Percentiles rank a stretch among this genome's conserved stretches.
Evolutionary conservation across 208 protist genomes (phyloP).

Genomic region (Crithidia acanthocephali): DNA sequence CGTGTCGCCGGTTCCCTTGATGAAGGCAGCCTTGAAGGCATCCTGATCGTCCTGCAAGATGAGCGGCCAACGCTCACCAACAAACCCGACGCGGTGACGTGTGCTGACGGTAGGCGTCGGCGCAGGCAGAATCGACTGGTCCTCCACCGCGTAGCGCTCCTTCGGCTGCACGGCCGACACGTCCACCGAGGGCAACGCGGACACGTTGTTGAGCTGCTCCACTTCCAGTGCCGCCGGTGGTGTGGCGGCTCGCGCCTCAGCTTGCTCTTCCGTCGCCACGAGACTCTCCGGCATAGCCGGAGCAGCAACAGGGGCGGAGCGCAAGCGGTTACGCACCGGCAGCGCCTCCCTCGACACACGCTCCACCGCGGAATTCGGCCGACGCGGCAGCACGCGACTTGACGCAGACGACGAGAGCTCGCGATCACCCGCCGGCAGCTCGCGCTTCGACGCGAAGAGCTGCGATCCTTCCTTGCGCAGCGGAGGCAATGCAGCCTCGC

Average conservation of each 20-base stretch:
- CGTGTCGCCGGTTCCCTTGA: constrained; percentile 42
- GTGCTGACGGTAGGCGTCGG: constrained; percentile 17
- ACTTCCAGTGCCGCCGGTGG: not conserved
- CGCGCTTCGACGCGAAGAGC: not conserved
- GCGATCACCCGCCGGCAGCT: not conserved
- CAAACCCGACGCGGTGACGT: constrained; percentile 73
- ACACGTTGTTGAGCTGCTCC: not conserved
- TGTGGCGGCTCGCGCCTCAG: not conserved
- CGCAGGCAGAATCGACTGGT: not conserved
- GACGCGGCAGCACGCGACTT: not conserved
- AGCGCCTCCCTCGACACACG: not conserved
- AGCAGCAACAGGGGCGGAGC: not conserved
- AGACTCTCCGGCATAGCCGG: not conserved
- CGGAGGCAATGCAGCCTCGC: not conserved
- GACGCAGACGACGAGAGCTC: not conserved
- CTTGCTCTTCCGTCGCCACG: not conserved
- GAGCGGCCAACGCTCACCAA: constrained; percentile 52
- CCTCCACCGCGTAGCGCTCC: not conserved
- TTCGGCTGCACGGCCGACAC: constrained; percentile 1
- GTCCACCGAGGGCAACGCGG: constrained; percentile 1
- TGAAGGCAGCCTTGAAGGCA: constrained; percentile 44
- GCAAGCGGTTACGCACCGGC: not conserved
- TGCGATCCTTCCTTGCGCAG: not conserved
- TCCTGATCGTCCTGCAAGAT: constrained; percentile 40
- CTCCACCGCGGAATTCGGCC: not conserved